phyloP scores from a whole-genome alignment of 805 yeast genomes.

The Maudiozyma bulderi region DNA sequence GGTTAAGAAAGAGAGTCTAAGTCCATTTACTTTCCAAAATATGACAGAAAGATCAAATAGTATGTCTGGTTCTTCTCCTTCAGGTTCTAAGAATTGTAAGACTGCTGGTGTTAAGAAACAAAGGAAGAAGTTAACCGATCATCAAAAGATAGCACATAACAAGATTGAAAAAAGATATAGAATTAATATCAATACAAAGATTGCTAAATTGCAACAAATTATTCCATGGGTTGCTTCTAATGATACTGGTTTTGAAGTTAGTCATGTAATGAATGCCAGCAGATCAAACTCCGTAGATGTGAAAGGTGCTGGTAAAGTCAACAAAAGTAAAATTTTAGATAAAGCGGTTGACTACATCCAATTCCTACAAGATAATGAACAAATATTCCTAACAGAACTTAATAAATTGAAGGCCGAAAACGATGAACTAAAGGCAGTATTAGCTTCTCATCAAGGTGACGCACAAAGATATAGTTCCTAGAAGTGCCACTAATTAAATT shows the following conservation, averaged over 20 bases:
- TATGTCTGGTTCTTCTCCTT: neutral
- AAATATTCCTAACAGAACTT: slow-evolving; percentile 24
- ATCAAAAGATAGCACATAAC: slow-evolving; percentile 63
- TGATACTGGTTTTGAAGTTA: slow-evolving; percentile 48
- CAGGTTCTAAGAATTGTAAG: neutral
- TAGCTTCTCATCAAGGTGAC: neutral
- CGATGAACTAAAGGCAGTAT: slow-evolving; percentile 12
- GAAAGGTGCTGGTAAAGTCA: slow-evolving; percentile 39
- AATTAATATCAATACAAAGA: slow-evolving; percentile 62
- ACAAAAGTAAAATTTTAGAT: slow-evolving; percentile 60
- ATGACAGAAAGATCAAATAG: neutral
- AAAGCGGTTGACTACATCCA: slow-evolving; percentile 56
- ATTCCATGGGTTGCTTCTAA: slow-evolving; percentile 61
- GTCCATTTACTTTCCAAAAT: neutral
- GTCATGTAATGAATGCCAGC: slow-evolving; percentile 9
- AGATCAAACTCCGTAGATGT: slow-evolving; percentile 25
- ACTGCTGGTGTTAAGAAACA: slow-evolving; percentile 25
- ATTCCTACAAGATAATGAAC: slow-evolving; percentile 42
- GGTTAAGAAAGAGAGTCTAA: neutral
- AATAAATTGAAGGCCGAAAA: slow-evolving; percentile 28
- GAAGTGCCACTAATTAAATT: too few species aligned
- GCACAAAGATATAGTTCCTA: too few species aligned
- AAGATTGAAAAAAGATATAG: slow-evolving; percentile 63
- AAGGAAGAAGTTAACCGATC: slow-evolving; percentile 43
- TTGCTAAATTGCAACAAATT: slow-evolving; percentile 54